These are phyloP conservation scores for Cydonia oblonga DNA, from an alignment of 331 rosid species.

Conservation along the genomic window DNA sequence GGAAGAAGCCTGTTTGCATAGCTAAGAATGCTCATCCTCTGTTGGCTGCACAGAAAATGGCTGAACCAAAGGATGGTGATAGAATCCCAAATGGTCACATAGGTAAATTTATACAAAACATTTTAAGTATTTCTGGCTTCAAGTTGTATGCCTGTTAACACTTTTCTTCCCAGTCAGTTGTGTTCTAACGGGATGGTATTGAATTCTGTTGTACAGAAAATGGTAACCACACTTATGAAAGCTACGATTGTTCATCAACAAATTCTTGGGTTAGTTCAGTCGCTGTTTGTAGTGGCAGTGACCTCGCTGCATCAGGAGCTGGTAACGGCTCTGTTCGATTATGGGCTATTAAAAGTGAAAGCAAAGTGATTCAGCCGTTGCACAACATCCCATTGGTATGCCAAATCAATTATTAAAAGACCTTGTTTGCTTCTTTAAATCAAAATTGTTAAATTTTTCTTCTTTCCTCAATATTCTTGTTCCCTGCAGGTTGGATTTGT, in stretches of 20 bases:
- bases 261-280: conserved; percentile 83
- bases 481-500: conserved; percentile 71
- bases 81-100: conserved; percentile 50
- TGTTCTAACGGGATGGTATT: conserved; percentile 13
- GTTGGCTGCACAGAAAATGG: conserved; percentile 20
- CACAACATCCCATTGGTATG: conserved; percentile 68
- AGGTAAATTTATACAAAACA: conserved; percentile 29
- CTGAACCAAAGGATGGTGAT: conserved; percentile 32
- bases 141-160: background rate
- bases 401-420: conserved; percentile 10
- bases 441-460: background rate
- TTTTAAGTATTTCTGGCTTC: background rate
- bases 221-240: conserved; percentile 32
- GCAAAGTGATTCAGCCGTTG: conserved; percentile 43
- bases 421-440: background rate
- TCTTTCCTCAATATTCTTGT: background rate
- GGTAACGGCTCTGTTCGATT: conserved; percentile 75
- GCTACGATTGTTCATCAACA: conserved; percentile 33
- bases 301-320: conserved; percentile 91
- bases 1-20: conserved; percentile 77
- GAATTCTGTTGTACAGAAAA: conserved; percentile 47
- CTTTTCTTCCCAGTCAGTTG: background rate
- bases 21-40: conserved; percentile 68
- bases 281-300: conserved; percentile 68
- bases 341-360: conserved; percentile 63